Base-by-base conservation (phyloP, 75 land plant species). In the Pinus tabuliformis region DNA sequence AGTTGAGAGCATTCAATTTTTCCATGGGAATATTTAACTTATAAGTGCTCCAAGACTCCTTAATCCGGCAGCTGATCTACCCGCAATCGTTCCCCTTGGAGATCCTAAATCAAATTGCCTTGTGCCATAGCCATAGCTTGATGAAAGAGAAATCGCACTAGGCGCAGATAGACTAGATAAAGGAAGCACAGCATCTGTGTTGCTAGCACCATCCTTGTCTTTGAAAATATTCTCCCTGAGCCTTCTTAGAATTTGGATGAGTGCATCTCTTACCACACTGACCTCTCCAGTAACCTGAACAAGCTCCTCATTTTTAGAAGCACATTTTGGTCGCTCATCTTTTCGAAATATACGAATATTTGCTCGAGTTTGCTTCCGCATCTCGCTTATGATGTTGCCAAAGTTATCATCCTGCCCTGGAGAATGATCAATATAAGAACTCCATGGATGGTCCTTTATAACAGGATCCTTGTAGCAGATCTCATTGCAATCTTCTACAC, bases 301-400 rank as follows among this genome's bases (percentile, higher is more conserved):
- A 77, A 89, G 91, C 61, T 97, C 99, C 77, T 93, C 92, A 74
- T 75, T 77, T 5, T 80, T 85, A 74, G 72, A 72, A 73, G 91
- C 92, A 85, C 87, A 87, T 59, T 78, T 88, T 0, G 93, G 98
- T 37, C 83, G 83, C 5, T 86, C 81, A 21, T 89, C 88, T 75
- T 97, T 97, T 17, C 98, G 88, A 56, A 76, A 77, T 45, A 97
- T 94, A 17, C 87, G 90, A 57, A 97, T 86, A 74, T 89, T 84
- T 28, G 99, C 98, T 45, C 79, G 87, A 59, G 95, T 97, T 42
- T 75, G 77, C 88, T 91, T 95, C 64, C 99, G 74, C 82, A 97
- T 95, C 9, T 95, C 98, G 73, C 89, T 88, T 7, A 97, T 95
- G 73, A 97, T 95, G 56, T 85, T 89, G 52, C 99, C 99, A 71